Evolutionary conservation across 805 yeast species (phyloP).

Genomic region (Saccharomycopsis olivae): DNA sequence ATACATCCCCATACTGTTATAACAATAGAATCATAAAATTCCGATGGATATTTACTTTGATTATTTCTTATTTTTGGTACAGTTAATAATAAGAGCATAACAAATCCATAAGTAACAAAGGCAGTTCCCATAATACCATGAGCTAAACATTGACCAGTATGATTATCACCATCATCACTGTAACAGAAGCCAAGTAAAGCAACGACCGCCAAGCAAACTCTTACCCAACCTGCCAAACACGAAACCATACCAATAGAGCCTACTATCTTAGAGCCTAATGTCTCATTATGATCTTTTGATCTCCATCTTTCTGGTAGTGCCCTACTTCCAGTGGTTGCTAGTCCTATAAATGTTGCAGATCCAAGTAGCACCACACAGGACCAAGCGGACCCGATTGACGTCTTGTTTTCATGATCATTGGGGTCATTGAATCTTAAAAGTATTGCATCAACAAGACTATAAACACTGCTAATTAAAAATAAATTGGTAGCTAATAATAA

Average conservation of each 20-base stretch:
- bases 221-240: conserved; percentile 63
- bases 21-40: conserved; percentile 68
- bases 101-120: conserved; percentile 69
- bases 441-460: conserved; percentile 45
- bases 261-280: conserved; percentile 27
- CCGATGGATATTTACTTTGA: conserved; percentile 53
- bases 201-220: conserved; percentile 70
- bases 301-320: conserved; percentile 25
- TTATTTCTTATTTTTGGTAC: conserved; percentile 64
- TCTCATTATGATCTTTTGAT: conserved; percentile 25
- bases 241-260: conserved; percentile 36
- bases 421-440: conserved; percentile 54
- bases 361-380: conserved; percentile 39
- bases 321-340: conserved; percentile 43
- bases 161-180: conserved; percentile 33
- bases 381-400: conserved; percentile 63
- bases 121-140: conserved; percentile 96
- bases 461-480: conserved; percentile 37
- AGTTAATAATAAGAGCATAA: conserved; percentile 53
- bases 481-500: conserved; percentile 32
- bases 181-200: conserved; percentile 85
- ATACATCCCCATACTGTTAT: conserved; percentile 89
- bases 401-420: conserved; percentile 54
- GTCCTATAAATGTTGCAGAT: conserved; percentile 42
- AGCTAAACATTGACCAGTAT: conserved; percentile 92